Evolutionary conservation across 2,329 filamentous ascomycete genomes (phyloP), one percentile per base, ranked within the genome.

Genomic region (Cercospora sesami): DNA sequence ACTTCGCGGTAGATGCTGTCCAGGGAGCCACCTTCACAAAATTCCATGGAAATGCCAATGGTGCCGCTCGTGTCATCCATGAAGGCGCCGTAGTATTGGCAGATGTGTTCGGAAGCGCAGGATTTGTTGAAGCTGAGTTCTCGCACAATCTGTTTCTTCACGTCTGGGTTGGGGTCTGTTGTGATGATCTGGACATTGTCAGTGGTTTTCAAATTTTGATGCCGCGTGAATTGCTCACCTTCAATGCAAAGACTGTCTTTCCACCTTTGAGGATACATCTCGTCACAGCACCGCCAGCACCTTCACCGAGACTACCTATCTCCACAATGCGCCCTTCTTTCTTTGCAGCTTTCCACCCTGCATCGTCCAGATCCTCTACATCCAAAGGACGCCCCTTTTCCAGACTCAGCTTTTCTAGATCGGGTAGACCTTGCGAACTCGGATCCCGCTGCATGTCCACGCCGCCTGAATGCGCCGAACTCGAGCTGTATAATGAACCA

Each of bases 41-140:
- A 98, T 79, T 99, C 95, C 95, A 99, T 99, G 66, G 93, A 94
- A 77, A 99, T 99, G 59, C 93, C 97, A 73, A 99, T 98, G 59
- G 94, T 98, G 61, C 94, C 93, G 9, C 93, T 96, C n/a, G 93
- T 91, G 67, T 95, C 91, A 78, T 99, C 94, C 78, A 96, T 92
- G 79, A 98, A 99, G 48, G 94, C 94, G 71, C 95, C 95, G 76
- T 97, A 99, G 82, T 99, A 99, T 71, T 91, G 89, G 81, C 95
- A 99, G 76, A 99, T 99, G 79, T 98, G 93, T 68, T 95, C 91
- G 4, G 93, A 97, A 5, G 92, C 93, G 79, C 95, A 98, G 73
- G 94, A 92, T 81, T 97, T 97, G 85, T 99, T 99, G 86, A 98
- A 99, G 70, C 92, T 92, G 63, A 99, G 85, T 80, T 99, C 95